phyloP scores from a whole-genome alignment of 2,329 filamentous ascomycete species.

The Diaporthe destruens region DNA sequence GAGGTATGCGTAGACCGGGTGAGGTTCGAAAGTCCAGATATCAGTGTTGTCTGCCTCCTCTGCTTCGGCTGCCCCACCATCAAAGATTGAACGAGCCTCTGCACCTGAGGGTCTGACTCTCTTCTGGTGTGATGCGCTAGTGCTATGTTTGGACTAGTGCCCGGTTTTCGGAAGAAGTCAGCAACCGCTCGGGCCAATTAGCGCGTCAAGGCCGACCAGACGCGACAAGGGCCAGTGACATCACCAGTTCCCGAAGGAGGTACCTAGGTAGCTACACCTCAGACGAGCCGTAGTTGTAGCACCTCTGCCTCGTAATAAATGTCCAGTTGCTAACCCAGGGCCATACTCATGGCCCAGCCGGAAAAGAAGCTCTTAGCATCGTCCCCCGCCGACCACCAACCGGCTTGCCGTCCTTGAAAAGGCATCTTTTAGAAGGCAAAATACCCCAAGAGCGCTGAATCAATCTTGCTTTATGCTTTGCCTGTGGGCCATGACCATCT shows the following conservation, averaged over 20 bases:
- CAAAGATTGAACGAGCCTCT: slow-evolving; percentile 19
- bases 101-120: slow-evolving; percentile 12
- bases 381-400: no score
- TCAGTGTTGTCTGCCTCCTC: slow-evolving; percentile 18
- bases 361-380: no score
- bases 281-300: background rate
- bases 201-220: slow-evolving; percentile 3
- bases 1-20: background rate
- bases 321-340: background rate
- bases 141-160: background rate
- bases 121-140: slow-evolving; percentile 34
- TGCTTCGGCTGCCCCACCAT: slow-evolving; percentile 32
- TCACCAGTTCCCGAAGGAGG: slow-evolving; percentile 8
- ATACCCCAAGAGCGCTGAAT: background rate
- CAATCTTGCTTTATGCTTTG: background rate
- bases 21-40: slow-evolving; percentile 27
- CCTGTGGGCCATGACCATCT: no score
- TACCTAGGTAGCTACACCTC: background rate
- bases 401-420: background rate
- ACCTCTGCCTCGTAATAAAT: background rate
- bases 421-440: background rate
- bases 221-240: background rate
- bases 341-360: background rate
- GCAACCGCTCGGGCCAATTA: slow-evolving; percentile 36
- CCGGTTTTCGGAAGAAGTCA: slow-evolving; percentile 36